Evolutionary conservation across 768 basidiomycete genomes (phyloP), one percentile per base, ranked within the genome.

Genomic region (Austroboletus festivus): DNA sequence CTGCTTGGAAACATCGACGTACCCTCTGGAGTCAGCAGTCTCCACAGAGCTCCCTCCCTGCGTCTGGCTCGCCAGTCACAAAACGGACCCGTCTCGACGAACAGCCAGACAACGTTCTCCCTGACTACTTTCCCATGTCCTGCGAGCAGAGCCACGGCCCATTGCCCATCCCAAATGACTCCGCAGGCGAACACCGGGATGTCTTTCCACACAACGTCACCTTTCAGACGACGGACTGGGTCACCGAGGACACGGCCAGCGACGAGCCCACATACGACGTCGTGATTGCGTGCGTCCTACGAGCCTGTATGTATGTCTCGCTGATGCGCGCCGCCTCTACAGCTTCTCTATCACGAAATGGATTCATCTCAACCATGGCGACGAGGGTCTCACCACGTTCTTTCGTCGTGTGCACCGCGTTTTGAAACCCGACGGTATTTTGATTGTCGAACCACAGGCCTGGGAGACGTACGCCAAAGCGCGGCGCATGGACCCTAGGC

Each of bases 391-490:
- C n/a, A 55, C 64, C 30, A 49, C 54, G 0, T 90, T 93, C 65
- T 94, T 95, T 59, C 68, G 62, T 3, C 79, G 82, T 35, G 79
- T 84, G 0, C 69, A 81, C 53, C 58, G 64, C 22, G 75, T 78
- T 3, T 72, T 96, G 15, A 71, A 67, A n/a, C 68, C 76, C 0
- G 84, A 81, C 0, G 89, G 89, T 4, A 71, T 65, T 1, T 85
- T 94, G 46, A 60, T 94, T 1, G 71, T 96, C 2, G 93, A 96
- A 61, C 84, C 89, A 0, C 93, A 96, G 59, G 74, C 80, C 13
- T 93, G 90, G 89, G 83, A 85, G 4, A 83, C 85, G 0, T 96
- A 96, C 57, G 74, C 73, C 12, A 90, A 91, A 58, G 87, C 87
- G 0, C 83, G 74, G 50, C 77, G 85, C 12, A 82, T 85, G 80